Base-by-base conservation (phyloP, 352 stramenopile genomes). In the Thalassiosira mediterranea region DNA sequence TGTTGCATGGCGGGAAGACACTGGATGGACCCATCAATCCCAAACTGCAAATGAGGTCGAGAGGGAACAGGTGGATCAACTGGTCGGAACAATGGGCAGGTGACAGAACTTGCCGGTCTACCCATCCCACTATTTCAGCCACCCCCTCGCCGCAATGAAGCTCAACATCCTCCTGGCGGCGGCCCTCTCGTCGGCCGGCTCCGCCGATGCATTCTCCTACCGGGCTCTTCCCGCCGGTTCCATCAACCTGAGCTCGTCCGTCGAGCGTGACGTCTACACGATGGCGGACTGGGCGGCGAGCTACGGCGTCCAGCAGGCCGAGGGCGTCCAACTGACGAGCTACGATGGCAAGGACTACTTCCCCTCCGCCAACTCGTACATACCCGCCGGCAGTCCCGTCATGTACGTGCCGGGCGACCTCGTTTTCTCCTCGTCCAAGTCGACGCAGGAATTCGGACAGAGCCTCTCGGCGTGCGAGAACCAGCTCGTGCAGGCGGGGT, bases 341-440 rank as follows among this genome's bases (percentile, higher is more conserved):
- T 46, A 84, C 21, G 75, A 87, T 31, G 70, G 74, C 1, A 53
- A 64, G 11, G 79, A 84, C 54, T 87, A 76, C 29, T 79, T 65
- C 31, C 57, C 62, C 42, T 44, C 61, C 32, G 79, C 79, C 4
- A 21, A 71, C 25, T 15, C 34, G 2, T 54, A 76, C 26, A 73
- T 79, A 42, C 44, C 68, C 15, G 74, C 62, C 4, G 79, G 79
- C 0, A 59, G 23, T 11, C 47, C 64, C 17, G 58, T 85, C 13
- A 49, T 85, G 40, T 79, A 65, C 44, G 61, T 81, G 5, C 76
- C 76, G 4, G 48, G 10, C 29, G 52, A 82, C 7, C 21, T 85
- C 8, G 42, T 75, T 11, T 52, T 85, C 3, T 60, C 48, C 2
- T 69, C 42, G 8, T 57, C 37, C 2, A 66, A 70, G 21, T 52